Percentiles rank a stretch among this genome's conserved stretches.
Evolutionary conservation across 2,329 filamentous ascomycete species (phyloP).

Genomic region (Ascosphaera apis): DNA sequence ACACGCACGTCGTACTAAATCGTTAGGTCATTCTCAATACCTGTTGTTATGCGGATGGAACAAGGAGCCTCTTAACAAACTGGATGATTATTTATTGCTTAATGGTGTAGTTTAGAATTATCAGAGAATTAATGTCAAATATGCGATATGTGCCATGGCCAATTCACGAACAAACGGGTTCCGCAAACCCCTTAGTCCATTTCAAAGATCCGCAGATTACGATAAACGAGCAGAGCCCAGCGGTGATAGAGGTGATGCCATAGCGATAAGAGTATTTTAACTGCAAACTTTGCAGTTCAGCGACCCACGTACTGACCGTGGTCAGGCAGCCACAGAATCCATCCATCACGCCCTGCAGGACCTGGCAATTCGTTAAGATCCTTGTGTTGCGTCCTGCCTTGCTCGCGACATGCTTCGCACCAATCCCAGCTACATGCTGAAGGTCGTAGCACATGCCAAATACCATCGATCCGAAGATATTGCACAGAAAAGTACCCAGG

Average conservation of each 20-base stretch:
- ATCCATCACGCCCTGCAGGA: slow-evolving; percentile 42
- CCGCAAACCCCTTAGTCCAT: slow-evolving; percentile 25
- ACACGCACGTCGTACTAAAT: no score
- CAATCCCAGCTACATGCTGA: slow-evolving; percentile 35
- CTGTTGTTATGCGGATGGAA: no score
- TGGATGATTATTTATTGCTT: no score
- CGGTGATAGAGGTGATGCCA: slow-evolving; percentile 23
- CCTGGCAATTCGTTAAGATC: slow-evolving; percentile 34
- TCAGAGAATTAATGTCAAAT: no score
- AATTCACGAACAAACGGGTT: slow-evolving; percentile 15
- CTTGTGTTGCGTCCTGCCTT: slow-evolving; percentile 18
- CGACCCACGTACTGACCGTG: slow-evolving; percentile 44
- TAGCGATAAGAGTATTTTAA: slow-evolving; percentile 39
- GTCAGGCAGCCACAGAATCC: slow-evolving; percentile 45
- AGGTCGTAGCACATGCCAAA: slow-evolving; percentile 59
- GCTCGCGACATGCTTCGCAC: slow-evolving; percentile 17
- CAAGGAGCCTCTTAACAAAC: no score
- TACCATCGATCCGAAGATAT: slow-evolving; percentile 52
- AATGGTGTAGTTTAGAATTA: no score
- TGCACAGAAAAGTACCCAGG: slow-evolving; percentile 64
- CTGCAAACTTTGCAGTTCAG: slow-evolving; percentile 32
- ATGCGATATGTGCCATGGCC: no score
- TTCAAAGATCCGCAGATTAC: slow-evolving; percentile 32
- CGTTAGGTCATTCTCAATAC: no score
- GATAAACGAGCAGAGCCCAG: slow-evolving; percentile 26